Percentiles rank a stretch among this genome's conserved stretches.
Evolutionary conservation across 2,329 filamentous ascomycete genomes (phyloP).

Genomic region (Herpotrichia juniperi): DNA sequence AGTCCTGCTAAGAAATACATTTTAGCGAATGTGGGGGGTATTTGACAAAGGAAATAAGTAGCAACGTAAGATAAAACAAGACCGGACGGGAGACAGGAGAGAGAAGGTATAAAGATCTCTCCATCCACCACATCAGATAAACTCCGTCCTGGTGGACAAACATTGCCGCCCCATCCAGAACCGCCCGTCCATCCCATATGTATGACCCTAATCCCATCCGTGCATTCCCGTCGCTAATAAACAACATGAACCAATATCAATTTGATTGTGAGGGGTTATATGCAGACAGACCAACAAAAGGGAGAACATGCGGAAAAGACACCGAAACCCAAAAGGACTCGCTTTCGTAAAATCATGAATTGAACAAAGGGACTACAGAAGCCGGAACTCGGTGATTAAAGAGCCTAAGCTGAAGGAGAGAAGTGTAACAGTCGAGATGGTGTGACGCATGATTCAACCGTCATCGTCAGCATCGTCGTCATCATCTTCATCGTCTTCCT

Average conservation of each 20-base stretch:
- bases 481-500: slow-evolving; percentile 60
- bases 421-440: slow-evolving; percentile 6
- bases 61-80: slow-evolving; percentile 6
- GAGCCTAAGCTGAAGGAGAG: slow-evolving; percentile 12
- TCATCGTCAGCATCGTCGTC: slow-evolving; percentile 59
- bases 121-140: slow-evolving; percentile 2
- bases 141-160: slow-evolving; percentile 9
- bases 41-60: slow-evolving; percentile 19
- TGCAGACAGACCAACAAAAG: slow-evolving; percentile 26
- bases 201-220: slow-evolving; percentile 25
- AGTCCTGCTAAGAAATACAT: slow-evolving; percentile 20
- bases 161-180: slow-evolving; percentile 18
- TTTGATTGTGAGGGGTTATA: slow-evolving; percentile 33
- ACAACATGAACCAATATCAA: slow-evolving; percentile 24
- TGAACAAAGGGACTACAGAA: slow-evolving; percentile 27
- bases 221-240: slow-evolving; percentile 27
- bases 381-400: slow-evolving; percentile 9
- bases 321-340: slow-evolving; percentile 38
- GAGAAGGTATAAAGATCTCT: slow-evolving; percentile 4
- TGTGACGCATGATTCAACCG: slow-evolving; percentile 24
- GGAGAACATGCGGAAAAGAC: slow-evolving; percentile 40
- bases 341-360: slow-evolving; percentile 47
- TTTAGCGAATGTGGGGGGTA: slow-evolving; percentile 36
- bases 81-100: neutral
- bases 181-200: slow-evolving; percentile 24